A percentile compares a stretch with the other conserved stretches of the same genome.
phyloP scores from a whole-genome alignment of 2,329 filamentous ascomycete species.

The Cytospora leucostoma region DNA sequence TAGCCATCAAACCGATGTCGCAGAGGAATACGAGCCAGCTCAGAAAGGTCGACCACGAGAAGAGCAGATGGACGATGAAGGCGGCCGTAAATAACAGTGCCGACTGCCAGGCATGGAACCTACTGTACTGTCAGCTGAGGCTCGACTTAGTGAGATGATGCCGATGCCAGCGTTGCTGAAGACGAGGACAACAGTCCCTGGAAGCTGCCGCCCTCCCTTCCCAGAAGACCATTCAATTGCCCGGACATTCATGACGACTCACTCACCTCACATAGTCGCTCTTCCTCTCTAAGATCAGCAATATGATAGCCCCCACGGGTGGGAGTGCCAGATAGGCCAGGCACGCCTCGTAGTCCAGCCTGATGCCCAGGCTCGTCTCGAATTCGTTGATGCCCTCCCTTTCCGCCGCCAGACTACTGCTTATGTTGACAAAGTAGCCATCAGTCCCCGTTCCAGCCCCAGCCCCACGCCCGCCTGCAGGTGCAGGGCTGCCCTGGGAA shows the following conservation, averaged over 20 bases:
- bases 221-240: background rate
- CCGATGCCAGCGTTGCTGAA: background rate
- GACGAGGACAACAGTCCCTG: too few relatives aligned
- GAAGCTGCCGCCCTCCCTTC: too few relatives aligned
- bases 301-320: conserved; percentile 79
- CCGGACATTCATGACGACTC: background rate
- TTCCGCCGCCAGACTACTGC: conserved; percentile 38
- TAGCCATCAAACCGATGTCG: conserved; percentile 75
- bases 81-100: conserved; percentile 75
- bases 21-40: conserved; percentile 80
- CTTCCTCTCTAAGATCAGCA: conserved; percentile 87
- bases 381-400: conserved; percentile 74
- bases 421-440: conserved; percentile 46
- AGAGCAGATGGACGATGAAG: conserved; percentile 78
- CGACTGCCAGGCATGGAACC: conserved; percentile 96
- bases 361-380: conserved; percentile 83
- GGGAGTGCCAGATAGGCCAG: conserved; percentile 85
- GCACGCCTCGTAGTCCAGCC: conserved; percentile 87
- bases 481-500: conserved; percentile 34
- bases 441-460: conserved; percentile 33
- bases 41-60: conserved; percentile 81
- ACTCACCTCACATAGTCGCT: conserved; percentile 92
- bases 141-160: background rate
- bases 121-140: conserved; percentile 40
- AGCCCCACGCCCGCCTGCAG: conserved; percentile 6